Percentiles rank a stretch among this genome's conserved stretches.
phyloP scores from a whole-genome alignment of 2,329 filamentous ascomycete genomes.

The Pseudopyricularia cyperi region DNA sequence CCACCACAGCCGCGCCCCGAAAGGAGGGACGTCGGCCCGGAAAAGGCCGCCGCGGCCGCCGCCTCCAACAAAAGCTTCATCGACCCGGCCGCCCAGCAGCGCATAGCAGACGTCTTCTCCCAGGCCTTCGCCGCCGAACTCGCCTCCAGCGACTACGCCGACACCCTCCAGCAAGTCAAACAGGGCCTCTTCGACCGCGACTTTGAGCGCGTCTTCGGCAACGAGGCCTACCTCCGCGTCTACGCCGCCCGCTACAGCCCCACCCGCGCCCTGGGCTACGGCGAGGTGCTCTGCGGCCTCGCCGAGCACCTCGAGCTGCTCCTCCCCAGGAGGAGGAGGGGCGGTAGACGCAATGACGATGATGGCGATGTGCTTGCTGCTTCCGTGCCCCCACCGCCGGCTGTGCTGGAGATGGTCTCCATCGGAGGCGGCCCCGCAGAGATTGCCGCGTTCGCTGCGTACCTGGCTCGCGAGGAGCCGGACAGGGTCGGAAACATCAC shows the following conservation, averaged over 20 bases:
- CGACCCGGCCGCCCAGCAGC: constrained; percentile 6
- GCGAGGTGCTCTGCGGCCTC: constrained; percentile 34
- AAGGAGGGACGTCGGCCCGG: neutral
- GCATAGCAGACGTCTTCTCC: constrained; percentile 58
- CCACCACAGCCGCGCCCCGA: neutral
- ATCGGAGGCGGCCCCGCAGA: constrained; percentile 49
- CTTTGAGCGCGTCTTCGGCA: constrained; percentile 67
- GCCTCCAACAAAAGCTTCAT: neutral
- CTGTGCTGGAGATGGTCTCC: constrained; percentile 26
- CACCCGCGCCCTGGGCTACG: constrained; percentile 70
- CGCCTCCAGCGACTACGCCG: constrained; percentile 29
- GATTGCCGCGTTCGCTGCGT: constrained; percentile 39
- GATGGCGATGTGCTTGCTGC: constrained; percentile 6
- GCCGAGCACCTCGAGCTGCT: constrained; percentile 18
- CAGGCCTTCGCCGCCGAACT: constrained; percentile 44
- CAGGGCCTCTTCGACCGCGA: constrained; percentile 74
- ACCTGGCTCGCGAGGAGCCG: constrained; percentile 17
- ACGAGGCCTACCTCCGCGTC: constrained; percentile 56
- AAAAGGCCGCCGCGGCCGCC: neutral
- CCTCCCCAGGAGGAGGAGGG: constrained; percentile 1
- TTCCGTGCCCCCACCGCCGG: too few species aligned
- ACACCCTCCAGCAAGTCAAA: constrained; percentile 69
- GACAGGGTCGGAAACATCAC: constrained; percentile 28
- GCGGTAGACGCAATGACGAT: constrained; percentile 4
- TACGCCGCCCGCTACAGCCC: constrained; percentile 91